These are phyloP conservation scores for Wickerhamiella domercqiae DNA, from an alignment of 805 yeast genomes.

Conservation along the genomic window DNA sequence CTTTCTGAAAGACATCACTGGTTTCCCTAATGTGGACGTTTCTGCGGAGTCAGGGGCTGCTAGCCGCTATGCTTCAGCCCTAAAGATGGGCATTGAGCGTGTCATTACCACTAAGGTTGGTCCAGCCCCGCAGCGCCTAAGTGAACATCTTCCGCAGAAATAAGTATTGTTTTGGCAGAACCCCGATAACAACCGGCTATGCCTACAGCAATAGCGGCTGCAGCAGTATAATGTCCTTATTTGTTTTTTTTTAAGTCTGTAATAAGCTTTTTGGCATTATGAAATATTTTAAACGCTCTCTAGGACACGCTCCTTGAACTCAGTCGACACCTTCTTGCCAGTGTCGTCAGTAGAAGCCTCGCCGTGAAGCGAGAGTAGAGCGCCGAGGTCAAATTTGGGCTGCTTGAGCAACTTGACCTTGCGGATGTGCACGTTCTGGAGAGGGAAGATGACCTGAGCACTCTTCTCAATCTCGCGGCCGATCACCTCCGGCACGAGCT, in stretches of 20 bases:
- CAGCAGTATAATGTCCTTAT: no score
- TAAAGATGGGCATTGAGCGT: conserved; percentile 60
- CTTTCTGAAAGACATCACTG: conserved; percentile 56
- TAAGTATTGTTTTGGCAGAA: background rate
- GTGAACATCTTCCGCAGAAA: conserved; percentile 12
- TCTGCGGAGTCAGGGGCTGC: conserved; percentile 19
- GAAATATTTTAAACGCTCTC: conserved; percentile 65
- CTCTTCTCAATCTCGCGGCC: conserved; percentile 98
- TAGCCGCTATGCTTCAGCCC: conserved; percentile 31
- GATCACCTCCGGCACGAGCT: conserved; percentile 96
- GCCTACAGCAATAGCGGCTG: no score
- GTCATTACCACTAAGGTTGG: conserved; percentile 80
- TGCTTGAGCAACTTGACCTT: conserved; percentile 96
- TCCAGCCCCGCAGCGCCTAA: conserved; percentile 59
- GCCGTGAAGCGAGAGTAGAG: conserved; percentile 94
- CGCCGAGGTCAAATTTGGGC: conserved; percentile 97
- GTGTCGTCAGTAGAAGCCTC: conserved; percentile 87
- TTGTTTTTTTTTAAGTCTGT: background rate
- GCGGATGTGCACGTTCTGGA: conserved; percentile 97
- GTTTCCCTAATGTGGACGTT: conserved; percentile 20
- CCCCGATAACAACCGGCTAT: no score
- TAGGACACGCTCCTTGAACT: conserved; percentile 97
- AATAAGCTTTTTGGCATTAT: background rate
- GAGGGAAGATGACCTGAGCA: conserved; percentile 87
- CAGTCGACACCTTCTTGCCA: conserved; percentile 84